Evolutionary conservation across 2,329 filamentous ascomycete genomes (phyloP).

Genomic region (Verruconis gallopava): DNA sequence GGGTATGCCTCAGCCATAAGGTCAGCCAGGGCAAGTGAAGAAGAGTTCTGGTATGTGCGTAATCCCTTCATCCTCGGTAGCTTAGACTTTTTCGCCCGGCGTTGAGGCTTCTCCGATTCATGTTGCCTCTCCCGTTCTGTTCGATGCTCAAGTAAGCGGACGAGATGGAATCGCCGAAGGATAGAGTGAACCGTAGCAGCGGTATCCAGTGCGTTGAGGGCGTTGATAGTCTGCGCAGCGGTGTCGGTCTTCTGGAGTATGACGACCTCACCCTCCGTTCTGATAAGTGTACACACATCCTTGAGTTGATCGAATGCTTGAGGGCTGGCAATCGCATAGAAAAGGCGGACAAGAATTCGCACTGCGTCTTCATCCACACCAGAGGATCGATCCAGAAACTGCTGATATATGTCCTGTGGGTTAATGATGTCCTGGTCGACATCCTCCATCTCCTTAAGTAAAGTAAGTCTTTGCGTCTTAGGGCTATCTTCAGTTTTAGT

Average conservation of each 20-base stretch:
- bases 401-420: too few relatives aligned
- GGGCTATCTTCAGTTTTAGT: too few relatives aligned
- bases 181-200: background rate
- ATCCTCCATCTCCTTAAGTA: too few relatives aligned
- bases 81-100: background rate
- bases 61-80: too few relatives aligned
- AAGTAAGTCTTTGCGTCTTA: too few relatives aligned
- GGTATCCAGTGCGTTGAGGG: background rate
- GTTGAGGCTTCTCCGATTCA: background rate
- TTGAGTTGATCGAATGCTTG: constrained; percentile 1
- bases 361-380: too few relatives aligned
- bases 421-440: too few relatives aligned
- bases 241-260: background rate
- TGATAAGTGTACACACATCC: background rate
- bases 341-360: too few relatives aligned
- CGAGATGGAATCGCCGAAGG: background rate
- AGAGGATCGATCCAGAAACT: too few relatives aligned
- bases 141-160: background rate
- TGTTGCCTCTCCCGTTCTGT: background rate
- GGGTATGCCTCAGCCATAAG: background rate
- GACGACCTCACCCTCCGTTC: background rate
- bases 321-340: too few relatives aligned
- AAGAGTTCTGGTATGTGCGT: background rate
- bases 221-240: background rate
- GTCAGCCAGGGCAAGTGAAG: background rate